Conservation (phyloP, 2,329 filamentous ascomycete genomes). For the Botrytis hyacinthi region DNA sequence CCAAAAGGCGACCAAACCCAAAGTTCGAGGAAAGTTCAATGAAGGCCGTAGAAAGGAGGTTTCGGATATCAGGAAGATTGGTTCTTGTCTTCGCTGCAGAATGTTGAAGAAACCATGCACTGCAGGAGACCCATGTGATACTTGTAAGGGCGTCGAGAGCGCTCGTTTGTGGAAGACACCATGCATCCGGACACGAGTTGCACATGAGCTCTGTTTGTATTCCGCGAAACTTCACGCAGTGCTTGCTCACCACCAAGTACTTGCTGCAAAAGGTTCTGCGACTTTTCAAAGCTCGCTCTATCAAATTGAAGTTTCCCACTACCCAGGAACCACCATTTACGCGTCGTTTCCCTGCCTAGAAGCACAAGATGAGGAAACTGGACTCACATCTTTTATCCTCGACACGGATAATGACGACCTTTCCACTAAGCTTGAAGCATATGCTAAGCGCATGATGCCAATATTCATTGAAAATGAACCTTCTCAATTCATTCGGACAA, state of each 20-base stretch:
- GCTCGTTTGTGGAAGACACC: constrained; percentile 64
- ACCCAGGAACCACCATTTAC: constrained; percentile 47
- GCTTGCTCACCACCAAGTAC: constrained; percentile 58
- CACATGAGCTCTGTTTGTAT: constrained; percentile 61
- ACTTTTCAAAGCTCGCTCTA: constrained; percentile 46
- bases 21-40: constrained; percentile 58
- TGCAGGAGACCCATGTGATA: constrained; percentile 60
- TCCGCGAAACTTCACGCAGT: constrained; percentile 63
- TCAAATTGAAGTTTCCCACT: constrained; percentile 57
- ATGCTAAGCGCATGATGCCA: constrained; percentile 57
- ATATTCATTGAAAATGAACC: constrained; percentile 59
- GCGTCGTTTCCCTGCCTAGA: constrained; percentile 36
- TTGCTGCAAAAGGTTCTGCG: constrained; percentile 51
- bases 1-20: constrained; percentile 37
- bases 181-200: constrained; percentile 61
- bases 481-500: constrained; percentile 58
- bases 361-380: constrained; percentile 36
- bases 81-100: constrained; percentile 64
- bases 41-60: constrained; percentile 61
- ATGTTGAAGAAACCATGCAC: constrained; percentile 66
- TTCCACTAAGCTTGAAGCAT: constrained; percentile 56
- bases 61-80: constrained; percentile 62
- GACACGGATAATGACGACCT: constrained; percentile 61
- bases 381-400: constrained; percentile 50
- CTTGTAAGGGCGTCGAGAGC: constrained; percentile 61